These are phyloP conservation scores for Talaromyces sp. DNA, from an alignment of 2,329 filamentous ascomycete species.

Conservation along the genomic window DNA sequence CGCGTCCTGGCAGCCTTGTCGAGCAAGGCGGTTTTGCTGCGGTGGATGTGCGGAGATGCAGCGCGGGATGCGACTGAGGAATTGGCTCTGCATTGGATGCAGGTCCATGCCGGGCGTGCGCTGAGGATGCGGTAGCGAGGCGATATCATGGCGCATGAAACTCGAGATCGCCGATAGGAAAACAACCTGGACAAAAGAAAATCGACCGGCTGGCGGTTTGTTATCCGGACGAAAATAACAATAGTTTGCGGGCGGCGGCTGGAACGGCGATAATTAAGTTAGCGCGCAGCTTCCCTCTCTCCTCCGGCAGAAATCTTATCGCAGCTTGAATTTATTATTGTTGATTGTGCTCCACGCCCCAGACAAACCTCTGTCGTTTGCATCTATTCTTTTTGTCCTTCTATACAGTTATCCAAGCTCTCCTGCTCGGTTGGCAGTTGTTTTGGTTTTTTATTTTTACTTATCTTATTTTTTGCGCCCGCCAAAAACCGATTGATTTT, in stretches of 20 bases:
- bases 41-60: conserved; percentile 17
- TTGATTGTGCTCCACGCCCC: background rate
- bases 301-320: conserved; percentile 6
- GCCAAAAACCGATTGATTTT: background rate
- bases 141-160: background rate
- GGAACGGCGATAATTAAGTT: background rate
- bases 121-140: background rate
- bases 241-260: background rate
- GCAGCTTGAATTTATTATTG: background rate
- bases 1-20: conserved; percentile 65
- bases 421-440: background rate
- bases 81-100: conserved; percentile 28
- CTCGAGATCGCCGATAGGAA: background rate
- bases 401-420: background rate
- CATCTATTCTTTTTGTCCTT: background rate
- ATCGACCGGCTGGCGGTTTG: background rate
- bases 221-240: background rate
- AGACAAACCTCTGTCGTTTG: background rate
- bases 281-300: background rate
- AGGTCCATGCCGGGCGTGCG: conserved; percentile 27
- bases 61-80: conserved; percentile 21
- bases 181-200: background rate
- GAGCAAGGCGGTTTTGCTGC: conserved; percentile 27
- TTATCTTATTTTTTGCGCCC: too few species aligned
- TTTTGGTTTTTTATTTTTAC: background rate